phyloP scores from a whole-genome alignment of 805 yeast species.

The Metschnikowia amazonensis region DNA sequence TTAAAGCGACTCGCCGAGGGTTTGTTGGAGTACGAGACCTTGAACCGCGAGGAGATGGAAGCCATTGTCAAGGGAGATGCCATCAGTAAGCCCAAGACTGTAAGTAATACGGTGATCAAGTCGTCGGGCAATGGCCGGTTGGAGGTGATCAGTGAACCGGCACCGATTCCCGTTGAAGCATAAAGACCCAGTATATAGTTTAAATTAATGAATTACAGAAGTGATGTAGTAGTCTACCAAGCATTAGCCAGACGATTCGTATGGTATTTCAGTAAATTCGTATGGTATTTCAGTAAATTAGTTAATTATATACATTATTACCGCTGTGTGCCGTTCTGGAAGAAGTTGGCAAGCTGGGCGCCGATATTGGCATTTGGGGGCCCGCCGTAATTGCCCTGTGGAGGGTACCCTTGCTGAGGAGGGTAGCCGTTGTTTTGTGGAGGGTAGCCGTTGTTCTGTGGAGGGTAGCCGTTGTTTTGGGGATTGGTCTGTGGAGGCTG shows the following conservation, averaged over 20 bases:
- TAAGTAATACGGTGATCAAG: constrained; percentile 64
- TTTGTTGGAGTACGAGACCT: constrained; percentile 89
- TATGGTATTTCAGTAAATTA: neutral
- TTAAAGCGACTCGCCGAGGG: constrained; percentile 89
- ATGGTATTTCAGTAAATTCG: no score
- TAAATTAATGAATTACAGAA: neutral
- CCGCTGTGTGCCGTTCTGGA: constrained; percentile 23
- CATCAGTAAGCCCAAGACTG: constrained; percentile 61
- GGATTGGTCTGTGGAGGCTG: constrained; percentile 14
- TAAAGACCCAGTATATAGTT: constrained; percentile 6
- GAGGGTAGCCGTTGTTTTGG: constrained; percentile 10
- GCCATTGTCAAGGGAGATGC: constrained; percentile 77
- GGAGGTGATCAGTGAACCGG: constrained; percentile 19
- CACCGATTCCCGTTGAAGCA: constrained; percentile 20
- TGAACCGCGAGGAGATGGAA: constrained; percentile 87
- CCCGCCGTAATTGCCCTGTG: constrained; percentile 12
- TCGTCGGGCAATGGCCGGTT: constrained; percentile 17
- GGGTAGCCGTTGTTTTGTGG: constrained; percentile 6
- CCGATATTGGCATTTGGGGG: constrained; percentile 30
- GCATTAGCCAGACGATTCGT: no score
- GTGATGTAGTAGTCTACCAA: no score
- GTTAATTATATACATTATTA: neutral
- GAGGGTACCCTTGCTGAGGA: constrained; percentile 12
- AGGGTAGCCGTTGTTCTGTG: constrained; percentile 8
- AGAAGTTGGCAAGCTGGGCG: constrained; percentile 38